Evolutionary conservation across 1,284 basidiomycete species (phyloP), one percentile per base, ranked within the genome.

Genomic region (Tranzscheliella williamsii): DNA sequence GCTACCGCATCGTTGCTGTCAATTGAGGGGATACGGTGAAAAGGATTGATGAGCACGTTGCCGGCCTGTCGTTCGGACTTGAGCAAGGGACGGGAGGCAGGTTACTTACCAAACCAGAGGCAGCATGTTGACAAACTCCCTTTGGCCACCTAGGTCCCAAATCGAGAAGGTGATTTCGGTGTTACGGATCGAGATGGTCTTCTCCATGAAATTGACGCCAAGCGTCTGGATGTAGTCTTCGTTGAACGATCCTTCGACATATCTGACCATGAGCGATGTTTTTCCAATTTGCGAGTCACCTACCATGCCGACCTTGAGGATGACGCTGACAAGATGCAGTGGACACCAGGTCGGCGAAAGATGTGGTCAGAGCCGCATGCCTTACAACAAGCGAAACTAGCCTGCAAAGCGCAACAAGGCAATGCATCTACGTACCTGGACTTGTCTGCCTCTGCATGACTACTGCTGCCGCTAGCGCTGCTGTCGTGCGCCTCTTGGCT

Each of bases 201-300:
- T 96, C 82, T 96, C 93, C 93, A 97, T 96, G 79, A 96, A 96
- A 81, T 96, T 96, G 81, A 96, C 93, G 29, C 72, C 74, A 80
- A 96, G 86, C 80, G 93, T 96, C 84, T 97, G 94, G 79, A 97
- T 96, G 81, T 97, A 97, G 80, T 97, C 93, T 82, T 96, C 93
- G 81, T 82, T 82, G 46, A 62, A 64, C 26, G 24, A 66, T n/a
- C 62, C 65, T 42, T 67, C 67, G 42, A 69, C 63, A 38, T 71
- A 65, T 82, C 94, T 93, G 76, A 95, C 92, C 92, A 96, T 96
- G 76, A 96, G 83, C 79, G 88, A 91, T 54, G 93, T 96, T 84
- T 96, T 96, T 68, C 93, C 93, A 75, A 97, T 96, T 81, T 96
- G 92, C 71, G 91, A 91, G 82, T 98, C 94, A 42, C 94, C 94